Evolutionary conservation across 495 filamentous ascomycete genomes (phyloP).

Genomic region (Durotheca rogersii): DNA sequence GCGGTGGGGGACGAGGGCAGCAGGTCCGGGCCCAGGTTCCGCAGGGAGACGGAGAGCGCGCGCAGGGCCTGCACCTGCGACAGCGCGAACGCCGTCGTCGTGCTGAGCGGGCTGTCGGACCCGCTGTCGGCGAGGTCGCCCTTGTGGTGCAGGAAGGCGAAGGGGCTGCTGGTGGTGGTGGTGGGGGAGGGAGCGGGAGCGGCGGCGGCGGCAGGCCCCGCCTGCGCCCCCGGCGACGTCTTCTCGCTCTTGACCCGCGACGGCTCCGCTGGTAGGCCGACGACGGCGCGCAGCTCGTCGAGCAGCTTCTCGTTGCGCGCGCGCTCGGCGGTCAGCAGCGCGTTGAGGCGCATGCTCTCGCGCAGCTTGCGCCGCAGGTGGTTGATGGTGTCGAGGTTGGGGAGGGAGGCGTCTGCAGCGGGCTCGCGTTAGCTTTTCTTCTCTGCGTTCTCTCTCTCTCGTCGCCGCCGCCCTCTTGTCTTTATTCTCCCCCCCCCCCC

Average conservation of each 20-base stretch:
- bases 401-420: constrained; percentile 38
- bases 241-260: constrained; percentile 32
- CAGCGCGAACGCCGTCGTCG: constrained; percentile 74
- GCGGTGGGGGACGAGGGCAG: constrained; percentile 18
- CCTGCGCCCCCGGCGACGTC: constrained; percentile 6
- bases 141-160: constrained; percentile 53
- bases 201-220: constrained; percentile 15
- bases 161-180: constrained; percentile 37
- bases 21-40: constrained; percentile 59
- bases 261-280: constrained; percentile 36
- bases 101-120: constrained; percentile 58
- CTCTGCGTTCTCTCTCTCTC: not conserved
- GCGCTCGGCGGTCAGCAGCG: constrained; percentile 69
- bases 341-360: constrained; percentile 78
- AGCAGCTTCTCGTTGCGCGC: constrained; percentile 76
- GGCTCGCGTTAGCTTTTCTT: constrained; percentile 1
- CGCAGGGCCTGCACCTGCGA: constrained; percentile 80
- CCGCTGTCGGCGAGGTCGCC: constrained; percentile 44
- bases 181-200: constrained; percentile 53
- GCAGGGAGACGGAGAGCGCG: constrained; percentile 61
- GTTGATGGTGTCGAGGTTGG: constrained; percentile 65
- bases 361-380: constrained; percentile 72
- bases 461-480: too few species aligned
- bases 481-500: too few species aligned
- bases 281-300: constrained; percentile 60